Evolutionary conservation across 2,329 filamentous ascomycete species (phyloP).

Genomic region (Nemania bipapillata): DNA sequence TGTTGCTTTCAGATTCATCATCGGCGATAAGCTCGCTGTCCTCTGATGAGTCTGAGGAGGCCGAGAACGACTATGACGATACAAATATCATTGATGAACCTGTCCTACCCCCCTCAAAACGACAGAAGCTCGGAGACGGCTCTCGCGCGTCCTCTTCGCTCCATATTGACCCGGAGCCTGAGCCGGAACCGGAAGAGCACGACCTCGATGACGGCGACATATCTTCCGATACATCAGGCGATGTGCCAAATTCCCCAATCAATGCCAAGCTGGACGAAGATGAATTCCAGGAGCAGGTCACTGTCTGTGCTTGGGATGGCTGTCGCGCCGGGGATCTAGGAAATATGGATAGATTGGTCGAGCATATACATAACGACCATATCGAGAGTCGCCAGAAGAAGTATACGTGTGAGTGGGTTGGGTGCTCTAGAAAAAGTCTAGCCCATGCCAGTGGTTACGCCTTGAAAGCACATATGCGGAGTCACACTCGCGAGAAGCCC

Average conservation of each 20-base stretch:
- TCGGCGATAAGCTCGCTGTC: slow-evolving; percentile 51
- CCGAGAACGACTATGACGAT: slow-evolving; percentile 50
- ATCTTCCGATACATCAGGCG: slow-evolving; percentile 90
- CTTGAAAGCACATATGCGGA: slow-evolving; percentile 95
- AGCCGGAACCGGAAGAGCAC: slow-evolving; percentile 57
- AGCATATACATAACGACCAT: slow-evolving; percentile 90
- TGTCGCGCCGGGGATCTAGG: slow-evolving; percentile 76
- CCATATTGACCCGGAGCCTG: slow-evolving; percentile 60
- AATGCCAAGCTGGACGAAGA: slow-evolving; percentile 77
- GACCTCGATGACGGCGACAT: slow-evolving; percentile 72
- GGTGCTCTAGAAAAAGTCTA: slow-evolving; percentile 87
- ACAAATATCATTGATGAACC: slow-evolving; percentile 46
- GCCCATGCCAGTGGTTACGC: slow-evolving; percentile 96
- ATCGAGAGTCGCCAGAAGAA: slow-evolving; percentile 94
- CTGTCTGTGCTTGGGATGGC: slow-evolving; percentile 80
- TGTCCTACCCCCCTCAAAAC: slow-evolving; percentile 51
- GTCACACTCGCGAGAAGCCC: slow-evolving; percentile 96
- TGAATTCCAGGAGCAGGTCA: slow-evolving; percentile 80
- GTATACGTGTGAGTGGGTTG: slow-evolving; percentile 97
- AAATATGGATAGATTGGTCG: slow-evolving; percentile 83
- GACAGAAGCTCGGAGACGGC: slow-evolving; percentile 52
- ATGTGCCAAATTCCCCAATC: slow-evolving; percentile 77
- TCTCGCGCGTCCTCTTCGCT: slow-evolving; percentile 61
- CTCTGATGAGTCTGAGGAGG: slow-evolving; percentile 50
- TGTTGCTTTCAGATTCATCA: slow-evolving; percentile 49